Evolutionary conservation across 495 filamentous ascomycete genomes (phyloP), one percentile per base, ranked within the genome.

Genomic region (Aspergillus campestris): DNA sequence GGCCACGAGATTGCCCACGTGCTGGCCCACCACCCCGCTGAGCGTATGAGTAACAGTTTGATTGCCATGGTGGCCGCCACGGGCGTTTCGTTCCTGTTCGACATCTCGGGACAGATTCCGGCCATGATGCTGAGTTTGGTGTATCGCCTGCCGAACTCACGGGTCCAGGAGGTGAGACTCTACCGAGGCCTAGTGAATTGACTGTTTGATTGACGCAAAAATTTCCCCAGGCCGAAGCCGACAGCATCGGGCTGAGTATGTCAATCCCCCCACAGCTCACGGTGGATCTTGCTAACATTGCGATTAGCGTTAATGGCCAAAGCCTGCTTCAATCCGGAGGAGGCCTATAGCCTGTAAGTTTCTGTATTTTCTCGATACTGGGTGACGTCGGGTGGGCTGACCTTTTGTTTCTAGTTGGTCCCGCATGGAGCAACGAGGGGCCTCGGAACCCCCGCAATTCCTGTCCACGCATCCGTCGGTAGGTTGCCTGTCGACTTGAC

Each of bases 1-100:
- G 87, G 87, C 6, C 91, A 97, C 60, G 91, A 96, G 67, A 94
- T 97, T 47, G 87, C 88, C n/a, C 91, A 97, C 58, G 86, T 87
- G 32, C 68, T 95, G 1, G 89, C 89, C 1, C 80, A 81, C 32
- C 91, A 97, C 53, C 66, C 77, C 0, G 86, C 75, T 2, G 91
- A 97, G 65, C 69, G 81, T 8, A 75, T 94, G 74, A 84, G 78
- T 44, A 71, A 77, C 42, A 67, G 66, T 12, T 63, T 83, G n/a
- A 58, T 83, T 15, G 61, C 80, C 6, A 59, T 79, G 5, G 71
- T 75, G 1, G 48, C 81, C 9, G 60, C 80, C 1, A 69, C 75
- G n/a, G 13, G 67, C 3, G 61, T 85, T 12, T 53, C 73, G 0
- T 48, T 78, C 40, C 60, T 73, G 1, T 62, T 82, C 10, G 75